Evolutionary conservation across 768 basidiomycete genomes (phyloP).

Genomic region (Mycena sanguinolenta): DNA sequence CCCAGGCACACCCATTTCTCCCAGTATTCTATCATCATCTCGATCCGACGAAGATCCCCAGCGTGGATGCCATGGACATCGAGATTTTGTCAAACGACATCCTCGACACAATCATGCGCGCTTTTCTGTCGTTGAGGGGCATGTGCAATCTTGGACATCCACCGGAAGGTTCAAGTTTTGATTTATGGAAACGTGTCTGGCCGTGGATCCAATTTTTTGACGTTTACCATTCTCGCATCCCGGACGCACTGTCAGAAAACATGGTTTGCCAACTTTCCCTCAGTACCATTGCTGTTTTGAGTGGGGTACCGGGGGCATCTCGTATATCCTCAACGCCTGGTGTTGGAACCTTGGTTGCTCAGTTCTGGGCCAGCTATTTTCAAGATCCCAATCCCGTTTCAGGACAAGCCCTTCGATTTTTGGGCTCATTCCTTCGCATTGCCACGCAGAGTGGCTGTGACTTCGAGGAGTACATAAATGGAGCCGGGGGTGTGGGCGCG

Average conservation of each 20-base stretch:
- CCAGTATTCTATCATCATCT: slow-evolving; percentile 2
- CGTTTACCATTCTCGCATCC: background rate
- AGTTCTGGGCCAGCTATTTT: background rate
- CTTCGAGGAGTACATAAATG: background rate
- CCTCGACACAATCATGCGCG: background rate
- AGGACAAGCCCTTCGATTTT: background rate
- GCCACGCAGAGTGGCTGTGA: too few species aligned
- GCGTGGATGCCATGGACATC: background rate
- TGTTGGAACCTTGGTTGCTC: background rate
- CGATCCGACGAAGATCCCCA: background rate
- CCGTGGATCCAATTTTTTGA: background rate
- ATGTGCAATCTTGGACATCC: background rate
- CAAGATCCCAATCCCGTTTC: background rate
- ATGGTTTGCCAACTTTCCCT: background rate
- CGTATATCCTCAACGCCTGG: slow-evolving; percentile 1
- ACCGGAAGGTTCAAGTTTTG: background rate
- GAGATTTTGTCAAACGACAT: background rate
- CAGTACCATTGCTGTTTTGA: background rate
- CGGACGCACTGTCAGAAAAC: background rate
- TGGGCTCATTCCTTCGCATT: too few species aligned
- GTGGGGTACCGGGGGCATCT: background rate
- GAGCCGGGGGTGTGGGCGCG: background rate
- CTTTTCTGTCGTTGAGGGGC: background rate
- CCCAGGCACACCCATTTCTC: background rate
- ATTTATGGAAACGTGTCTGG: slow-evolving; percentile 4